A percentile compares a stretch with the other conserved stretches of the same genome.
Conservation (phyloP, 2,329 filamentous ascomycete genomes). For the Pyricularia sp. region DNA sequence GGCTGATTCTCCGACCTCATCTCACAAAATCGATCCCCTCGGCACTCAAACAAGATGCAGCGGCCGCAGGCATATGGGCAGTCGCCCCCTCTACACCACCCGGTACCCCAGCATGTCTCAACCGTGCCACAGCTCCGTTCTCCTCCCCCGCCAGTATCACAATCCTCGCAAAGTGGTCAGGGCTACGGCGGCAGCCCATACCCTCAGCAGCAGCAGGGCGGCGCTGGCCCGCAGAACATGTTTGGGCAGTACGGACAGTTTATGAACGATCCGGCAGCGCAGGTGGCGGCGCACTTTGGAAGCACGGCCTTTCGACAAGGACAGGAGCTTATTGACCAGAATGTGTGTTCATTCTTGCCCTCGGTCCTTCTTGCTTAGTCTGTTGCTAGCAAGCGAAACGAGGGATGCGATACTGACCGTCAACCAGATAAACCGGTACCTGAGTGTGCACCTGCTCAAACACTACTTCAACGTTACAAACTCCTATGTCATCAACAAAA, state of each 20-base stretch:
- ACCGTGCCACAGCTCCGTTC: constrained; percentile 95
- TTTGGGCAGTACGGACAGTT: constrained; percentile 79
- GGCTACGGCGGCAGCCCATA: constrained; percentile 56
- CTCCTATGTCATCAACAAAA: constrained; percentile 88
- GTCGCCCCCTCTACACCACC: constrained; percentile 91
- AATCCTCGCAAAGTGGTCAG: constrained; percentile 51
- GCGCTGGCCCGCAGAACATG: constrained; percentile 34
- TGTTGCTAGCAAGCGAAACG: background rate
- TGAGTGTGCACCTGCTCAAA: constrained; percentile 83
- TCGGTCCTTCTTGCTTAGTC: background rate
- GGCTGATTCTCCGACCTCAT: background rate
- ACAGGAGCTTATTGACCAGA: constrained; percentile 91
- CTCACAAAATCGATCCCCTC: background rate
- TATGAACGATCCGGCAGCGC: constrained; percentile 90
- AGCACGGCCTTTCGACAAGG: constrained; percentile 86
- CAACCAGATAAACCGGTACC: constrained; percentile 54
- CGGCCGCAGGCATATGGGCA: constrained; percentile 67
- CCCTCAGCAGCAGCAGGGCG: constrained; percentile 40
- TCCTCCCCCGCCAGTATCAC: constrained; percentile 68
- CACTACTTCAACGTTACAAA: constrained; percentile 99
- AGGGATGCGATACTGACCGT: background rate
- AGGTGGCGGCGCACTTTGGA: constrained; percentile 90
- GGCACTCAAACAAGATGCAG: constrained; percentile 56
- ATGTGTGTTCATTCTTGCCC: constrained; percentile 50
- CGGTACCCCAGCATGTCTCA: constrained; percentile 95